A percentile compares a stretch with the other conserved stretches of the same genome.
These are phyloP conservation scores for Camellia granthamiana DNA, from an alignment of 148 eudicot genomes.

Conservation along the genomic window DNA sequence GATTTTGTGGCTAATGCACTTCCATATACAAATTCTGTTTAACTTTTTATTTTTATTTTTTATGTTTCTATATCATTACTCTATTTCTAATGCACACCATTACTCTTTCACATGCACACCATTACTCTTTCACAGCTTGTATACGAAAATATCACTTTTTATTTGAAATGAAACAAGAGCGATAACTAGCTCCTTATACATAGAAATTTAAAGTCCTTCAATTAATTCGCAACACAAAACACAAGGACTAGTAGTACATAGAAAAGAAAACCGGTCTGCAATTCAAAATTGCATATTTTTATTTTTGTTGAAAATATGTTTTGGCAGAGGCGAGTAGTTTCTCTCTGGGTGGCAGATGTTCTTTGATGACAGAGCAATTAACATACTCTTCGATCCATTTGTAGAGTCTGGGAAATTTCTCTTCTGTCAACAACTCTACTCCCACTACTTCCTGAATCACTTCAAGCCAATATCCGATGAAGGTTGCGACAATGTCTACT, in stretches of 20 bases:
- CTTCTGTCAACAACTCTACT: conserved; percentile 26
- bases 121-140: too few species aligned
- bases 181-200: too few species aligned
- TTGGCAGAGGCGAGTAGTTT: background rate
- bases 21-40: too few species aligned
- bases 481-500: conserved; percentile 41
- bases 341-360: background rate
- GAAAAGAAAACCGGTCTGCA: background rate
- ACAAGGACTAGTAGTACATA: background rate
- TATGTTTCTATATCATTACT: too few species aligned
- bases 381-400: background rate
- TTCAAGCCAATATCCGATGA: conserved; percentile 41
- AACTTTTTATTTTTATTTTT: too few species aligned
- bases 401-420: conserved; percentile 27
- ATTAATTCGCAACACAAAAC: background rate
- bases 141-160: too few species aligned
- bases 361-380: background rate
- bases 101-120: too few species aligned
- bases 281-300: background rate
- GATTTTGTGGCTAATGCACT: too few species aligned
- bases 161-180: too few species aligned
- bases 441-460: conserved; percentile 28
- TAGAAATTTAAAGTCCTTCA: background rate
- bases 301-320: background rate
- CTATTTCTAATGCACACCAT: too few species aligned